Percentiles rank a stretch among this genome's conserved stretches.
phyloP scores from a whole-genome alignment of 1,284 basidiomycete genomes.

The Golubevia pallescens region DNA sequence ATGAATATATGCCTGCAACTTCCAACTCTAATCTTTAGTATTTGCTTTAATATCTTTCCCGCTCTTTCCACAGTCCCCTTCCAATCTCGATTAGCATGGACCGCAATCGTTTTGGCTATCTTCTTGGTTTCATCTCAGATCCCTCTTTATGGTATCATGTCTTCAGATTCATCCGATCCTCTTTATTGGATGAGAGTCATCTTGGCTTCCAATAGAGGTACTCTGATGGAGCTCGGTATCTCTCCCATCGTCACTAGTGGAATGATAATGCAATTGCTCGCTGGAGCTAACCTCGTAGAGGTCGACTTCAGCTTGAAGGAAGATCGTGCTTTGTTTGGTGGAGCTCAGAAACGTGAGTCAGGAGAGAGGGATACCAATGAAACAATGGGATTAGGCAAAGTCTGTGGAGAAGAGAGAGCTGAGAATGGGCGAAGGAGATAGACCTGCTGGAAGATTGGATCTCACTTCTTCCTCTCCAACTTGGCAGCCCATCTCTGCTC shows the following conservation, averaged over 20 bases:
- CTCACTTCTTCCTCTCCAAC: too few species aligned
- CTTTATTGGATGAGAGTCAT: conserved; percentile 99
- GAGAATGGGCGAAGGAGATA: too few species aligned
- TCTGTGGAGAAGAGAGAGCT: too few species aligned
- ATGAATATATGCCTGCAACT: background rate
- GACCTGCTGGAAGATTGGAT: too few species aligned
- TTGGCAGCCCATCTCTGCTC: background rate
- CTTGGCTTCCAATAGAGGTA: conserved; percentile 95
- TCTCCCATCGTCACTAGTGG: conserved; percentile 95
- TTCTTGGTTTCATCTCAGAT: conserved; percentile 63
- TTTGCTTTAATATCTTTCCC: background rate
- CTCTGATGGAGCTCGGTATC: conserved; percentile 98
- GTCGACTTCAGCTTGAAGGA: conserved; percentile 97
- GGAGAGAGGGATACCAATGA: too few species aligned
- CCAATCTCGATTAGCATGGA: conserved; percentile 61
- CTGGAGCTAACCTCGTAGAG: conserved; percentile 95
- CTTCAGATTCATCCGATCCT: conserved; percentile 72
- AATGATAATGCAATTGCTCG: conserved; percentile 99
- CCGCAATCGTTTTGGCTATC: conserved; percentile 62
- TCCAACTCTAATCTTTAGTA: background rate
- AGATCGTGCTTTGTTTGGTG: conserved; percentile 92
- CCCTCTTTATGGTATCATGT: conserved; percentile 63
- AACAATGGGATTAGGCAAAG: too few species aligned
- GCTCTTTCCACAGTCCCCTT: conserved; percentile 45
- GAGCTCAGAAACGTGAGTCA: conserved; percentile 89